Percentiles rank a stretch among this genome's conserved stretches.
These are phyloP conservation scores for Sphagnum contortum DNA, from an alignment of 225 moss, liverwort and hornwort species.

Conservation along the genomic window DNA sequence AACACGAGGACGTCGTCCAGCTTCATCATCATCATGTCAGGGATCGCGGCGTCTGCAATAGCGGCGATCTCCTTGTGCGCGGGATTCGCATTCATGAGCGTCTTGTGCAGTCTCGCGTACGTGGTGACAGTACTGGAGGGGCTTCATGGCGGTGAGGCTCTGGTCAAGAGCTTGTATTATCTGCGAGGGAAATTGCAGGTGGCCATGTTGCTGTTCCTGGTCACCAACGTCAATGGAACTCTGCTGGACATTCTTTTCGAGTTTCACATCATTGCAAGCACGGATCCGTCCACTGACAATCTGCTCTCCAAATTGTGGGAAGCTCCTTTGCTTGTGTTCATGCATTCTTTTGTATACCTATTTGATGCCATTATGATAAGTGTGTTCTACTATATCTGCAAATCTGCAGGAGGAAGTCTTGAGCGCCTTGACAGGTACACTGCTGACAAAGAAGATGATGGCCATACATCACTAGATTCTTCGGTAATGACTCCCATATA, in stretches of 20 bases:
- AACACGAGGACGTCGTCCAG: not conserved
- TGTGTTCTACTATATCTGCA: constrained; percentile 80
- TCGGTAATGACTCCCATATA: too few species aligned
- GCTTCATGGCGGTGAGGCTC: constrained; percentile 33
- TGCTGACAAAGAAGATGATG: not conserved
- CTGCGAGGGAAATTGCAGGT: constrained; percentile 44
- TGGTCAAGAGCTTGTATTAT: constrained; percentile 36
- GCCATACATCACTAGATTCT: too few species aligned
- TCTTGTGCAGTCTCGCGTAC: constrained; percentile 53
- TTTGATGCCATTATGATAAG: constrained; percentile 83
- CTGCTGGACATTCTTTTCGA: constrained; percentile 61
- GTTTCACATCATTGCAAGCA: constrained; percentile 50
- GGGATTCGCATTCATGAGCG: constrained; percentile 33
- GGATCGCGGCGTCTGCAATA: constrained; percentile 17
- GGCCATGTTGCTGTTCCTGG: constrained; percentile 46
- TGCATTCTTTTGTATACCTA: constrained; percentile 83
- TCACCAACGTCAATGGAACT: constrained; percentile 51
- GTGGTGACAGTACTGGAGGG: constrained; percentile 60
- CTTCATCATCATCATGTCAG: constrained; percentile 12
- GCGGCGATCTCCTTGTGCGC: constrained; percentile 27
- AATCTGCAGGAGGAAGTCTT: constrained; percentile 14
- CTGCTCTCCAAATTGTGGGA: constrained; percentile 68
- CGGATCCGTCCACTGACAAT: constrained; percentile 32
- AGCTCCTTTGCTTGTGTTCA: constrained; percentile 70
- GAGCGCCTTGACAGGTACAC: constrained; percentile 7